Base-by-base conservation (phyloP, 148 eudicot species). In the Vaccinium corymbosum region DNA sequence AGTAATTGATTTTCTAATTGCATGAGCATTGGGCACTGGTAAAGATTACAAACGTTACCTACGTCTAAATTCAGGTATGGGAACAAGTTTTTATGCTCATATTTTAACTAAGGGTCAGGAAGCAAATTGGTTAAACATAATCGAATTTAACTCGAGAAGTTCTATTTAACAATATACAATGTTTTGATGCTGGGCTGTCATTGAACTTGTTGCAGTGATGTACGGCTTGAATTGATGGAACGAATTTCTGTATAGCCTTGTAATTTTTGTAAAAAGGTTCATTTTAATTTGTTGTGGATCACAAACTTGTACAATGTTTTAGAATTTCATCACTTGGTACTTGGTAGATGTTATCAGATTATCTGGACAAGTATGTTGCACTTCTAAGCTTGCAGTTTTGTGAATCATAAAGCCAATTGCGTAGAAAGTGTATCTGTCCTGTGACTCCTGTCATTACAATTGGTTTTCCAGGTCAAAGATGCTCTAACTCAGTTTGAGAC, bases 401-500 rank as follows among this genome's bases (percentile, higher is more conserved):
- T 62, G 53, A 42, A 38, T 62, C 49, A 51, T 62, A n/a, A 62
- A 9, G 71, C 19, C 29, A 38, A 35, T 38, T 5, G 4, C 29
- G 64, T 52, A 8, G 1, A 71, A 71, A 52, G 78, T 51, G 29
- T 52, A 4, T 7, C 16, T 64, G 71, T 9, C 71, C 13, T 3
- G 27, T 0, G 27, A 8, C 8, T 20, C 25, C 17, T 55, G 61
- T 71, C 42, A 27, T 70, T 1, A 35, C 64, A 82, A 72, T 32
- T 68, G 22, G 73, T 76, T 83, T 82, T 84, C 55, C 93, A 97
- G 99, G 99, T 97, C 51, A 97, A 89, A 89, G 98, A 97, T 77
- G 98, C 99, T 74, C 93, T 97, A 1, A 80, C 62, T 46, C 95
- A 94, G 87, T 97, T 97, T 86, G 97, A 97, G 74, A 91, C 87